These are phyloP conservation scores for Starmera caribaea DNA, from an alignment of 805 yeast genomes.

Conservation along the genomic window DNA sequence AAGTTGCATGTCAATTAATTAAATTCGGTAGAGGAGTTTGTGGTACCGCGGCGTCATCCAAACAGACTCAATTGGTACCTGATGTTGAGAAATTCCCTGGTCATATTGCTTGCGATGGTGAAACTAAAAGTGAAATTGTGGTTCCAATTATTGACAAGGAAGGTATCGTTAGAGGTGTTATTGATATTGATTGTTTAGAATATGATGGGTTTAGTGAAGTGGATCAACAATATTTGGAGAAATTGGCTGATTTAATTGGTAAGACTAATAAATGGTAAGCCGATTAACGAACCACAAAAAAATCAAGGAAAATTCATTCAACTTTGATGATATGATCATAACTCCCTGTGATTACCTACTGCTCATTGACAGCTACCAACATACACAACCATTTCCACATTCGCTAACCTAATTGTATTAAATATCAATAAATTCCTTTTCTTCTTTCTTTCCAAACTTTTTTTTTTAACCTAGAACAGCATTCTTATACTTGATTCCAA, in stretches of 20 bases:
- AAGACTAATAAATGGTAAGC: slow-evolving; percentile 42
- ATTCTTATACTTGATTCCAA: too few species aligned
- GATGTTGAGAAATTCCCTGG: slow-evolving; percentile 79
- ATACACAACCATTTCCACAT: too few species aligned
- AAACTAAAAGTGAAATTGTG: slow-evolving; percentile 86
- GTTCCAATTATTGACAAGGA: slow-evolving; percentile 55
- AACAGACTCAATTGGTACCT: slow-evolving; percentile 61
- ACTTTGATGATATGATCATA: too few species aligned
- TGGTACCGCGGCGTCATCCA: slow-evolving; percentile 64
- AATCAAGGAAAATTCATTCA: background rate
- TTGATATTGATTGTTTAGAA: slow-evolving; percentile 75
- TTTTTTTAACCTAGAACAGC: too few species aligned
- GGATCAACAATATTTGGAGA: slow-evolving; percentile 53
- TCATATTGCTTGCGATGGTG: slow-evolving; percentile 97
- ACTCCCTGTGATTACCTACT: too few species aligned
- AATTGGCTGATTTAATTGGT: slow-evolving; percentile 43
- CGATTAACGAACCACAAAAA: background rate
- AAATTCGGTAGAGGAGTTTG: slow-evolving; percentile 81
- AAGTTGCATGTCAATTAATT: slow-evolving; percentile 89
- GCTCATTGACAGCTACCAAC: too few species aligned
- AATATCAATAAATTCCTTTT: too few species aligned
- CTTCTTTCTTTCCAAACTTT: too few species aligned
- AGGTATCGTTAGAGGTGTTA: slow-evolving; percentile 54
- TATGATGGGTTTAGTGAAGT: slow-evolving; percentile 54
- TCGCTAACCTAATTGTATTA: too few species aligned